Evolutionary conservation across 306 rosid species (phyloP).

Genomic region (Prunus armeniaca): DNA sequence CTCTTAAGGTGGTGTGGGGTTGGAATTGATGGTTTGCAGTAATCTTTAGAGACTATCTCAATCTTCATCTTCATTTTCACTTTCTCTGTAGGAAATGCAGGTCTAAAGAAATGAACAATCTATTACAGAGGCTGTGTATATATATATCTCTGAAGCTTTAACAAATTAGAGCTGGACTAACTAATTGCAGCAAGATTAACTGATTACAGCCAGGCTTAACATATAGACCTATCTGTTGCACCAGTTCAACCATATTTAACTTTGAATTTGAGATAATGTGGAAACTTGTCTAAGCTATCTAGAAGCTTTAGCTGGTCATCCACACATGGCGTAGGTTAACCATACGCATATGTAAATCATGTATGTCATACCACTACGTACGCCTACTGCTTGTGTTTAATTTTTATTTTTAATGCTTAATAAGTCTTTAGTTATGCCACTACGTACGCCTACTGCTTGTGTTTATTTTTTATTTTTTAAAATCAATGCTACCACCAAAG

Average conservation of each 20-base stretch:
- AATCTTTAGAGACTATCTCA: slow-evolving; percentile 5
- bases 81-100: neutral
- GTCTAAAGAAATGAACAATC: neutral
- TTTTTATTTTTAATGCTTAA: neutral
- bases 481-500: no score
- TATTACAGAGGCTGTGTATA: neutral
- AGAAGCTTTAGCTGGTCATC: neutral
- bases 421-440: neutral
- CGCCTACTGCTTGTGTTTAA: neutral
- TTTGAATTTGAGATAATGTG: neutral
- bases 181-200: neutral
- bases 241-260: neutral
- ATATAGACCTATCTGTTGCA: neutral
- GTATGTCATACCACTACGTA: neutral
- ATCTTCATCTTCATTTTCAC: slow-evolving; percentile 5
- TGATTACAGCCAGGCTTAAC: neutral
- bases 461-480: no score
- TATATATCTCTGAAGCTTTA: neutral
- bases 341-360: neutral
- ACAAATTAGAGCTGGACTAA: neutral
- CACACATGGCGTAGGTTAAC: neutral
- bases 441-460: no score
- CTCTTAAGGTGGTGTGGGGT: slow-evolving; percentile 1
- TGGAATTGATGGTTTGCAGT: slow-evolving; percentile 8
- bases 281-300: neutral